Conservation (phyloP, 2,329 filamentous ascomycete genomes). For the Fusarium sp. region DNA sequence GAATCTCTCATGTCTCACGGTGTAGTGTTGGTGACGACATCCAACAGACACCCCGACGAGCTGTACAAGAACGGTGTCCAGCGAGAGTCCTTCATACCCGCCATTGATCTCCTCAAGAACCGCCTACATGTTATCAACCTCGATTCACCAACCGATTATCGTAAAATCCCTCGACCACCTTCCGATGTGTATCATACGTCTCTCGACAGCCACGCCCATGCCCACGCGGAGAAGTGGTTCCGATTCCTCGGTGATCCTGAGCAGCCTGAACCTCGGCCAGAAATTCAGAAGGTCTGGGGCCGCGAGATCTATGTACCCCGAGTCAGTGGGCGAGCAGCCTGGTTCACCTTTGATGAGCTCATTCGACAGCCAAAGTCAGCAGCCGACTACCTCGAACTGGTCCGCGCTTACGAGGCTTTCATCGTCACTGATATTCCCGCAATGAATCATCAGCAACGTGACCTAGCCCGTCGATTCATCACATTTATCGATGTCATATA, state of each 20-base stretch:
- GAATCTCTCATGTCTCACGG: conserved; percentile 95
- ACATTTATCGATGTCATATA: conserved; percentile 98
- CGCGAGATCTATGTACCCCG: conserved; percentile 87
- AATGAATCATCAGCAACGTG: conserved; percentile 88
- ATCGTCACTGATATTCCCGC: conserved; percentile 91
- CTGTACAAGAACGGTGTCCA: conserved; percentile 99
- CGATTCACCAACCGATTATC: conserved; percentile 95
- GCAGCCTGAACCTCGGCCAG: conserved; percentile 78
- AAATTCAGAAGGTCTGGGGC: conserved; percentile 90
- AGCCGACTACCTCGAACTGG: conserved; percentile 94
- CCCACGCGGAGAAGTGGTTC: conserved; percentile 96
- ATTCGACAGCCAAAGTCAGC: conserved; percentile 91
- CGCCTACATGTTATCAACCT: conserved; percentile 92
- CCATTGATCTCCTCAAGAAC: conserved; percentile 89
- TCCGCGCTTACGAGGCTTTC: conserved; percentile 90
- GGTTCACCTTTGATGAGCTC: conserved; percentile 93
- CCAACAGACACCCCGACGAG: conserved; percentile 95
- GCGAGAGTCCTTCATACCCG: conserved; percentile 93
- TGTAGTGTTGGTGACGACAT: conserved; percentile 96
- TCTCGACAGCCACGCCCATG: conserved; percentile 79
- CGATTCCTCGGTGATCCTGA: conserved; percentile 89
- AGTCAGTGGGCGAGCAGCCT: conserved; percentile 88
- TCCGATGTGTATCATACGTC: conserved; percentile 95
- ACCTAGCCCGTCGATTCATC: conserved; percentile 92
- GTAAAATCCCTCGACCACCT: conserved; percentile 92